Percentiles rank a stretch among this genome's conserved stretches.
Conservation (phyloP, 768 basidiomycete genomes). For the Lactarius deliciosus region DNA sequence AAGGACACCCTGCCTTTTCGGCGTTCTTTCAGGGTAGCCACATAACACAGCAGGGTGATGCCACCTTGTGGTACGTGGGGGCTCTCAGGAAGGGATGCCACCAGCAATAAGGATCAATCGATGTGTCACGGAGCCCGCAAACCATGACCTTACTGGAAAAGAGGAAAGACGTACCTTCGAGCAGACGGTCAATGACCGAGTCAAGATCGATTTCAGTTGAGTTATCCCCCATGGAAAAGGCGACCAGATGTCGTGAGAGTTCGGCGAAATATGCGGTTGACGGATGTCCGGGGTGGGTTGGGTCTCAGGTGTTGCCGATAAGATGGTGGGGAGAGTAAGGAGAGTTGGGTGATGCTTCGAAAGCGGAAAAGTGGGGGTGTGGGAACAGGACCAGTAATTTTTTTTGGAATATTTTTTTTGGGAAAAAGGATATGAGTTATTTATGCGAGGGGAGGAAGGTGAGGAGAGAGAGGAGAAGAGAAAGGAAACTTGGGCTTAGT, state of each 20-base stretch:
- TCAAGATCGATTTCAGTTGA: constrained; percentile 96
- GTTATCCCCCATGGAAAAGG: constrained; percentile 64
- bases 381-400: constrained; percentile 8
- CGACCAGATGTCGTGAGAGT: neutral
- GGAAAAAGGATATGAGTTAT: neutral
- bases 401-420: constrained; percentile 7
- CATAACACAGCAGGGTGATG: neutral
- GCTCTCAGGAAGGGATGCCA: constrained; percentile 3
- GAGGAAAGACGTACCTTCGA: constrained; percentile 76
- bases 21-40: neutral
- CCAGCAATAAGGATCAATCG: constrained; percentile 3
- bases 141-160: neutral
- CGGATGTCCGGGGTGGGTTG: neutral
- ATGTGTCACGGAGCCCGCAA: neutral
- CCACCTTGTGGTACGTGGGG: neutral
- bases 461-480: constrained; percentile 4
- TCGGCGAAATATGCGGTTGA: constrained; percentile 2
- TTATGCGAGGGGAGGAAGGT: neutral
- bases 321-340: constrained; percentile 23
- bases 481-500: constrained; percentile 6
- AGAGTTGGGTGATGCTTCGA: constrained; percentile 19
- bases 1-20: neutral
- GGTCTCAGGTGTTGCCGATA: constrained; percentile 8
- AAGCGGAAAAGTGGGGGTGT: constrained; percentile 13
- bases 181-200: constrained; percentile 96